Evolutionary conservation across 2,329 filamentous ascomycete species (phyloP).

Genomic region (Colletotrichum sp.): DNA sequence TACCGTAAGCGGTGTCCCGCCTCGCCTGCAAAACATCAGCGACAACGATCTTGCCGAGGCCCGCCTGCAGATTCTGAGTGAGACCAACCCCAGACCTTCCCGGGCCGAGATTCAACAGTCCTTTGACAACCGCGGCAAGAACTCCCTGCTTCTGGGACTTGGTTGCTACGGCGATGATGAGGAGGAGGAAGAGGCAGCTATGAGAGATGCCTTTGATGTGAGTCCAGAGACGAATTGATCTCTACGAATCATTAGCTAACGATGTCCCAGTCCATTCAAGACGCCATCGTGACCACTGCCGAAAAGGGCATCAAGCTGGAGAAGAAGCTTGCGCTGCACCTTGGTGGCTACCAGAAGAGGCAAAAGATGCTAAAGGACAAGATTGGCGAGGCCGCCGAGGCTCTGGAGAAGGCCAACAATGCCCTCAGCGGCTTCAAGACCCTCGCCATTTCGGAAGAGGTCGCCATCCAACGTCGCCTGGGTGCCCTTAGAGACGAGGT

Average conservation of each 20-base stretch:
- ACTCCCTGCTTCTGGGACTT: conserved; percentile 75
- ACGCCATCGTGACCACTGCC: conserved; percentile 74
- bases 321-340: conserved; percentile 87
- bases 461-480: conserved; percentile 74
- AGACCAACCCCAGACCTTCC: conserved; percentile 59
- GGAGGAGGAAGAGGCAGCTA: conserved; percentile 66
- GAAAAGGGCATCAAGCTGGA: conserved; percentile 86
- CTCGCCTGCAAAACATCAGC: conserved; percentile 66
- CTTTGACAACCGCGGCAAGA: conserved; percentile 59
- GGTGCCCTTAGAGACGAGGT: conserved; percentile 84
- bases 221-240: conserved; percentile 29
- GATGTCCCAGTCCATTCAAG: conserved; percentile 67
- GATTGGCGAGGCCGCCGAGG: conserved; percentile 75
- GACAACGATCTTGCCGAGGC: conserved; percentile 78
- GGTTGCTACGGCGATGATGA: conserved; percentile 81
- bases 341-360: conserved; percentile 90
- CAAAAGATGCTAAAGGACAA: conserved; percentile 82
- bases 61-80: conserved; percentile 75
- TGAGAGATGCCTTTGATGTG: conserved; percentile 78
- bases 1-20: conserved; percentile 66
- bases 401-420: conserved; percentile 73
- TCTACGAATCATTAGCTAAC: neutral
- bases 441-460: conserved; percentile 80
- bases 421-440: conserved; percentile 78
- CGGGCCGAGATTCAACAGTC: conserved; percentile 56